phyloP scores from a whole-genome alignment of 352 stramenopile genomes.

The Nothophytophthora sp. region DNA sequence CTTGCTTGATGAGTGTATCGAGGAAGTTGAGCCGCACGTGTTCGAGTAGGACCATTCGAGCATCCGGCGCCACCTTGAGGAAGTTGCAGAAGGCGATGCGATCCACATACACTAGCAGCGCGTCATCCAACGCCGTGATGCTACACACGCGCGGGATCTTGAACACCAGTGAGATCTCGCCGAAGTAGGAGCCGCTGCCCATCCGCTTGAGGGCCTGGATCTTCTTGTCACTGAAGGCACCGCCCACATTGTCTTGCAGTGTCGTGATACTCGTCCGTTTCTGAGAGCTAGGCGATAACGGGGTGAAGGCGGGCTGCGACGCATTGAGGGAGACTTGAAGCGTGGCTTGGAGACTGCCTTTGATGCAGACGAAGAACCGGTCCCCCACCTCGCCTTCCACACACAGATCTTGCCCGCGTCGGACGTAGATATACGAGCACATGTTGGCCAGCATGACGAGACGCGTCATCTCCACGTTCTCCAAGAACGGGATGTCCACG shows the following conservation, averaged over 20 bases:
- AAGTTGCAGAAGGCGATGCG: conserved; percentile 71
- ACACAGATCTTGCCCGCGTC: conserved; percentile 48
- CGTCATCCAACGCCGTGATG: conserved; percentile 61
- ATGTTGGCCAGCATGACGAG: conserved; percentile 66
- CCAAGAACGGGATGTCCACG: conserved; percentile 66
- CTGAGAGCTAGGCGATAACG: conserved; percentile 2
- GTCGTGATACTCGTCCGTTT: conserved; percentile 15
- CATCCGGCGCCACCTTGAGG: conserved; percentile 63
- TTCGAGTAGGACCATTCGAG: conserved; percentile 50
- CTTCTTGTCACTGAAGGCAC: conserved; percentile 25
- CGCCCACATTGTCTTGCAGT: conserved; percentile 8
- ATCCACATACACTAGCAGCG: conserved; percentile 71
- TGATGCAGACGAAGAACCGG: conserved; percentile 74
- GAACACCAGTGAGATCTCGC: conserved; percentile 74
- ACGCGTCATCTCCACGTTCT: conserved; percentile 54
- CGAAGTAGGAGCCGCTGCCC: conserved; percentile 60
- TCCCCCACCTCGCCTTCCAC: conserved; percentile 62
- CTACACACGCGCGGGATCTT: conserved; percentile 68
- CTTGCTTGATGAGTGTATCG: conserved; percentile 62
- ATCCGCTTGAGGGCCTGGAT: conserved; percentile 61
- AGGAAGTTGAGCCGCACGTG: conserved; percentile 65
- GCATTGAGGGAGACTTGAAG: conserved; percentile 38
- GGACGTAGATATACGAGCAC: conserved; percentile 67
- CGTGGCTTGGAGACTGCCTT: conserved; percentile 49
- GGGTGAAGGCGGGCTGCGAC: conserved; percentile 23